A percentile compares a stretch with the other conserved stretches of the same genome.
phyloP scores from a whole-genome alignment of 768 basidiomycete species.

The Rhodotorula paludigena region DNA sequence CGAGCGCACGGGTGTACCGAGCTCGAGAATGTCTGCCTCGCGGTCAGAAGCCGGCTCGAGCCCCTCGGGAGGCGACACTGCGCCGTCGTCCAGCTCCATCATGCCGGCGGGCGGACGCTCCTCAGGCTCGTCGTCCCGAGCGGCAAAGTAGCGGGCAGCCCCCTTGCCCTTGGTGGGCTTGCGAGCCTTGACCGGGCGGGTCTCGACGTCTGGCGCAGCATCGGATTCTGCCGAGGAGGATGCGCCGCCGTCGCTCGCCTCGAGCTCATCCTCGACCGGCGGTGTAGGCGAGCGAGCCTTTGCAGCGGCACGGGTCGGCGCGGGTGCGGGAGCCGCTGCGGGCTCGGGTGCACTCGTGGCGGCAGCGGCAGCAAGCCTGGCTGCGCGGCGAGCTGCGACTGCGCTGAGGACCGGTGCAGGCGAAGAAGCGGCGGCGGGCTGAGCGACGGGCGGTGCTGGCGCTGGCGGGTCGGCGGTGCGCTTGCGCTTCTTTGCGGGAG shows the following conservation, averaged over 20 bases:
- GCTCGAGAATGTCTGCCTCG: neutral
- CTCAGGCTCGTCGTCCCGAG: neutral
- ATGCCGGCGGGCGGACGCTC: neutral
- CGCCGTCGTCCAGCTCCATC: slow-evolving; percentile 44
- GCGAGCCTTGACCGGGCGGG: neutral
- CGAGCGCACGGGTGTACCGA: neutral
- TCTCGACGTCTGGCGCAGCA: neutral
- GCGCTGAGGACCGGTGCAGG: slow-evolving; percentile 54
- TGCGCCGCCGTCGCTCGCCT: neutral
- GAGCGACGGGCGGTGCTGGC: no score
- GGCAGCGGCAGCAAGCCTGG: slow-evolving; percentile 46
- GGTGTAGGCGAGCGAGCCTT: neutral
- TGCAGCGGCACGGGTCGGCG: no score
- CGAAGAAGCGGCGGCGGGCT: neutral
- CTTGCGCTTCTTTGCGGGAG: slow-evolving; percentile 3
- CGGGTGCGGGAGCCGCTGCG: no score
- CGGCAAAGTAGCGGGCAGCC: slow-evolving; percentile 12
- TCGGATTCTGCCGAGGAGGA: neutral
- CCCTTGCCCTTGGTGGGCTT: neutral
- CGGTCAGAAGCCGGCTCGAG: neutral
- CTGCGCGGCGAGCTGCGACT: slow-evolving; percentile 65
- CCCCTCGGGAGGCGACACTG: neutral
- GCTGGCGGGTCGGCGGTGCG: neutral
- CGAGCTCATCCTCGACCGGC: neutral
- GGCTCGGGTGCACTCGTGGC: neutral